phyloP scores from a whole-genome alignment of 257 asterid species.

The Oldenlandia corymbosa region DNA sequence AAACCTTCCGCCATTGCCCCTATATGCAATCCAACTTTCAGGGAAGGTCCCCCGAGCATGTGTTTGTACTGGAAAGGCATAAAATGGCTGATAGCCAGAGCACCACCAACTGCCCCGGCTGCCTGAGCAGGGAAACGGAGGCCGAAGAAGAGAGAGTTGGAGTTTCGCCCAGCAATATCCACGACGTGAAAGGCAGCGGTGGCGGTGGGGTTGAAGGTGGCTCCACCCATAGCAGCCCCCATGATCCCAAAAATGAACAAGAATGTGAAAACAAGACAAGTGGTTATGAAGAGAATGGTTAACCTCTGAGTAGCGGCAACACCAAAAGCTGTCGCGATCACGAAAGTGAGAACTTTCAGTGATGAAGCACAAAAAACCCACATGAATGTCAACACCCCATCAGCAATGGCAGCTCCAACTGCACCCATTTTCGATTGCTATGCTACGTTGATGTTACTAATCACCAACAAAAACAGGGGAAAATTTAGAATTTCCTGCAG shows the following conservation, averaged over 20 bases:
- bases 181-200: conserved; percentile 77
- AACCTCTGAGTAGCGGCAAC: conserved; percentile 31
- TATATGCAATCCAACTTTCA: conserved; percentile 71
- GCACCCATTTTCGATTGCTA: no score
- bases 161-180: conserved; percentile 58
- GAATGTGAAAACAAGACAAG: conserved; percentile 42
- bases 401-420: conserved; percentile 28
- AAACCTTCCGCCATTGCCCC: conserved; percentile 93
- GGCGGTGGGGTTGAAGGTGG: conserved; percentile 81
- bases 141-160: conserved; percentile 53
- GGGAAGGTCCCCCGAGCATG: conserved; percentile 69
- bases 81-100: conserved; percentile 50
- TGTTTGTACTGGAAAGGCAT: conserved; percentile 70
- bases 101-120: conserved; percentile 83
- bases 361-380: conserved; percentile 39
- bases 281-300: conserved; percentile 48
- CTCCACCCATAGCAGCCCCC: conserved; percentile 71
- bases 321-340: conserved; percentile 47
- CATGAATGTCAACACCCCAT: conserved; percentile 35
- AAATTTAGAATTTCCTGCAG: no score
- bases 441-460: no score
- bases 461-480: no score
- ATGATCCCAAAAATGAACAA: conserved; percentile 60
- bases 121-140: conserved; percentile 91
- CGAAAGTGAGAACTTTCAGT: conserved; percentile 42